phyloP scores from a whole-genome alignment of 108 stramenopile genomes.

The Nannochloropsis gaditana region DNA sequence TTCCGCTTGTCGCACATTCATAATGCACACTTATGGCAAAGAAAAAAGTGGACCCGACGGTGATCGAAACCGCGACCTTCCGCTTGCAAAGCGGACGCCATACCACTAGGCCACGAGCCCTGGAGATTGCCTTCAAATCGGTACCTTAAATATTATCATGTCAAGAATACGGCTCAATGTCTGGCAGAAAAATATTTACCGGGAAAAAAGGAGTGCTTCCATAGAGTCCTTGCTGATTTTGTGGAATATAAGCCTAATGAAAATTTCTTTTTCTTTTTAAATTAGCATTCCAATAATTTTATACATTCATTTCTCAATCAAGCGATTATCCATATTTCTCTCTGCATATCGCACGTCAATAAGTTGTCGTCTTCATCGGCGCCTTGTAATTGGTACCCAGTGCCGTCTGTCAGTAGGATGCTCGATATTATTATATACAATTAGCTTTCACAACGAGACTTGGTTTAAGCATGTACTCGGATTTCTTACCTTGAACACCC shows the following conservation, averaged over 20 bases:
- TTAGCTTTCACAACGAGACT: too few relatives aligned
- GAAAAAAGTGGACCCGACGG: background rate
- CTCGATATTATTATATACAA: background rate
- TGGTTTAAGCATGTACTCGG: background rate
- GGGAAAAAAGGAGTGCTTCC: too few relatives aligned
- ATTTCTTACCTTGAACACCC: background rate
- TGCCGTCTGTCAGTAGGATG: background rate
- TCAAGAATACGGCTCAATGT: too few relatives aligned
- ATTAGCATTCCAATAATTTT: too few relatives aligned
- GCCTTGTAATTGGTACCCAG: background rate
- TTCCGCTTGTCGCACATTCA: too few relatives aligned
- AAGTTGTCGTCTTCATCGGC: background rate
- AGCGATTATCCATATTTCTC: too few relatives aligned
- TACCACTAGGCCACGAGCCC: conserved; percentile 17
- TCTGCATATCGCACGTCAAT: too few relatives aligned
- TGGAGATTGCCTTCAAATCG: background rate
- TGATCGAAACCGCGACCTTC: conserved; percentile 1
- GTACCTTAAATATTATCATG: background rate
- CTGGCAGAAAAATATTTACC: too few relatives aligned
- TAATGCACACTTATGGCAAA: background rate
- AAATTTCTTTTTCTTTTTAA: too few relatives aligned
- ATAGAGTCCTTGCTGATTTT: too few relatives aligned
- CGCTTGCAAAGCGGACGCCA: conserved; percentile 19
- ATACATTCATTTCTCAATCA: too few relatives aligned
- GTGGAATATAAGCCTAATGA: too few relatives aligned